Evolutionary conservation across 192 early-diverging fungal genomes (phyloP).

Genomic region (Powellomyces hirtus): DNA sequence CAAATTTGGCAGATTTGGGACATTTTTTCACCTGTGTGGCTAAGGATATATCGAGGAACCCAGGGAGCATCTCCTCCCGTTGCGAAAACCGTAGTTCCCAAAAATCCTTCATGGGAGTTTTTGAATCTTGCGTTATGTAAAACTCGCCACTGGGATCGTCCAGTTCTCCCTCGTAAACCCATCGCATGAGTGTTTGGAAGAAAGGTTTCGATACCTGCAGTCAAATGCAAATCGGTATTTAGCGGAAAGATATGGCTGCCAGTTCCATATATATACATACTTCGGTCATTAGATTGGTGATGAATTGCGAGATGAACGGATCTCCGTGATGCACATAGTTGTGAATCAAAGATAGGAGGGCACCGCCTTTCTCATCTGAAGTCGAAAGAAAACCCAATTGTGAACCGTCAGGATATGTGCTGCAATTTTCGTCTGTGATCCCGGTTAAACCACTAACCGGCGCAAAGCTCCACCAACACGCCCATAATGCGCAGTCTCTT

Average conservation of each 20-base stretch:
- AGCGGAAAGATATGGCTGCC: too few relatives aligned
- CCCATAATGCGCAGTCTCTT: constrained; percentile 75
- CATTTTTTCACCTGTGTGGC: constrained; percentile 77
- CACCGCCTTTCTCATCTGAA: constrained; percentile 64
- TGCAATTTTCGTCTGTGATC: too few relatives aligned
- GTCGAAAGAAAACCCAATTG: neutral
- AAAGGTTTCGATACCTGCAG: constrained; percentile 78
- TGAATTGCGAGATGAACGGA: constrained; percentile 78
- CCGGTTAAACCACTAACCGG: too few relatives aligned
- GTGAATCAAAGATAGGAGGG: constrained; percentile 72
- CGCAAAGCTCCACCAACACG: constrained; percentile 63
- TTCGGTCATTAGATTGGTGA: constrained; percentile 69
- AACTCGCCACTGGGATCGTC: constrained; percentile 91
- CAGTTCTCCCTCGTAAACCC: constrained; percentile 94
- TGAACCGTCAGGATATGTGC: too few relatives aligned
- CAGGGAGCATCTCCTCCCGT: constrained; percentile 78
- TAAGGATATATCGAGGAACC: constrained; percentile 69
- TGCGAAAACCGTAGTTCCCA: constrained; percentile 83
- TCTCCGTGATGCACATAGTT: constrained; percentile 88
- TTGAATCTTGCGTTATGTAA: constrained; percentile 69
- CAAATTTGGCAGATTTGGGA: too few relatives aligned
- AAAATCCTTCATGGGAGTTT: constrained; percentile 43
- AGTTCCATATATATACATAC: constrained; percentile 36
- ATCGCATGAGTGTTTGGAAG: constrained; percentile 81
- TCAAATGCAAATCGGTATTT: neutral